A percentile compares a stretch with the other conserved stretches of the same genome.
Evolutionary conservation across 2,329 filamentous ascomycete genomes (phyloP).

Genomic region (Helotiales sp.): DNA sequence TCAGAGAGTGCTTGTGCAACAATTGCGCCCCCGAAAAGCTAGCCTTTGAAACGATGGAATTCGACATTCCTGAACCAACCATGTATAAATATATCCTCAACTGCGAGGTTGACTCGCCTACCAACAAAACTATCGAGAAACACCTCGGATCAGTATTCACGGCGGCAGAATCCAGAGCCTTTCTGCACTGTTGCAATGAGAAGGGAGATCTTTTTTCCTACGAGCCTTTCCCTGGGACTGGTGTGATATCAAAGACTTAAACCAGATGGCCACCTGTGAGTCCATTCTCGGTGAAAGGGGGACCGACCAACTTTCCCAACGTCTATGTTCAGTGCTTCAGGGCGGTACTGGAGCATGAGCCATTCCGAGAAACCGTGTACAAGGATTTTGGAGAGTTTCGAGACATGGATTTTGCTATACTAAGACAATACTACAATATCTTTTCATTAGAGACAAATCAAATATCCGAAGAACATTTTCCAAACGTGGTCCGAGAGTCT

Average conservation of each 20-base stretch:
- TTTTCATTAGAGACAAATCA: too few species aligned
- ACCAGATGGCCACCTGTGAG: not conserved
- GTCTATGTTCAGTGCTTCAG: not conserved
- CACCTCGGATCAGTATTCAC: too few species aligned
- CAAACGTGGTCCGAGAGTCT: not conserved
- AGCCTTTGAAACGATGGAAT: constrained; percentile 7
- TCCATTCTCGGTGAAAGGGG: not conserved
- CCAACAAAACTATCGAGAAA: too few species aligned
- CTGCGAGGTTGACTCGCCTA: not conserved
- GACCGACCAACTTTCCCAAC: not conserved
- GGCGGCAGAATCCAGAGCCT: not conserved
- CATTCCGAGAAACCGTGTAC: not conserved
- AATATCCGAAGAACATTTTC: too few species aligned
- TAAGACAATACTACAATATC: too few species aligned
- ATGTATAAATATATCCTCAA: not conserved
- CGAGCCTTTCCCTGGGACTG: constrained; percentile 1
- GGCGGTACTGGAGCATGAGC: not conserved
- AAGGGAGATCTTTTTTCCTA: constrained; percentile 2
- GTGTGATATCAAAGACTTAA: not conserved
- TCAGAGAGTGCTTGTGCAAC: not conserved
- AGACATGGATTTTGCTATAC: not conserved
- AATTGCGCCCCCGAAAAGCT: constrained; percentile 1
- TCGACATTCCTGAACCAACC: constrained; percentile 7
- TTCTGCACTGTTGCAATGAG: not conserved
- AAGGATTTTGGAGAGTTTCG: constrained; percentile 2